Evolutionary conservation across 441 rosid species (phyloP).

Genomic region (Manihot esculenta): DNA sequence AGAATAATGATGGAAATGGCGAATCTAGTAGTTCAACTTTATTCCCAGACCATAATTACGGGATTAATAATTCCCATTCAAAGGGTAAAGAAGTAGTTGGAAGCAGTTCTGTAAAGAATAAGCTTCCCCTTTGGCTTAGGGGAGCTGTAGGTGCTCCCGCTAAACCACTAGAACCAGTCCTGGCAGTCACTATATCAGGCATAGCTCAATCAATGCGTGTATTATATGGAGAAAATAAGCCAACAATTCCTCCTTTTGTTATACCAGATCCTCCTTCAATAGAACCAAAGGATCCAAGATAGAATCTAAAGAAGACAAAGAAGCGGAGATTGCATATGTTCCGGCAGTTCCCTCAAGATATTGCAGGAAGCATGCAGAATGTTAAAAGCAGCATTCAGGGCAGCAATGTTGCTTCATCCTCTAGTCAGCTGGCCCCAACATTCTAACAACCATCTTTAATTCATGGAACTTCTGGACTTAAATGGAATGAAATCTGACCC

Average conservation of each 20-base stretch:
- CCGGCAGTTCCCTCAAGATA: slow-evolving; percentile 38
- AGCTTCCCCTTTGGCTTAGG: slow-evolving; percentile 96
- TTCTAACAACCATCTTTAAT: slow-evolving; percentile 33
- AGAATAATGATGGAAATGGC: slow-evolving; percentile 47
- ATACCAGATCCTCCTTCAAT: slow-evolving; percentile 85
- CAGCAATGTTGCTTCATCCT: slow-evolving; percentile 42
- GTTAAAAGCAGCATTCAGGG: slow-evolving; percentile 33
- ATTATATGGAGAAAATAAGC: slow-evolving; percentile 78
- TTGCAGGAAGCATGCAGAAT: slow-evolving; percentile 44
- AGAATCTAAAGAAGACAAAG: slow-evolving; percentile 64
- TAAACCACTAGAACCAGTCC: slow-evolving; percentile 60
- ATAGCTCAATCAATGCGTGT: slow-evolving; percentile 93
- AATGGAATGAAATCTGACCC: slow-evolving; percentile 37
- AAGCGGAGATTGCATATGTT: slow-evolving; percentile 50
- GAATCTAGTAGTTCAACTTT: slow-evolving; percentile 48
- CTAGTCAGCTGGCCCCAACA: slow-evolving; percentile 38
- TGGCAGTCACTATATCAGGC: slow-evolving; percentile 92
- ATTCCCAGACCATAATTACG: slow-evolving; percentile 39
- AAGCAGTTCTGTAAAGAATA: slow-evolving; percentile 63
- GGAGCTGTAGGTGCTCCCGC: slow-evolving; percentile 81
- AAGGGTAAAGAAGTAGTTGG: slow-evolving; percentile 74
- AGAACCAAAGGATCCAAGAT: slow-evolving; percentile 95
- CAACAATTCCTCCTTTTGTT: slow-evolving; percentile 92
- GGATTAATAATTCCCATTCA: slow-evolving; percentile 38
- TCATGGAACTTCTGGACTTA: slow-evolving; percentile 44